These are phyloP conservation scores for Juglanconis sp. DNA, from an alignment of 2,329 filamentous ascomycete genomes.

Conservation along the genomic window DNA sequence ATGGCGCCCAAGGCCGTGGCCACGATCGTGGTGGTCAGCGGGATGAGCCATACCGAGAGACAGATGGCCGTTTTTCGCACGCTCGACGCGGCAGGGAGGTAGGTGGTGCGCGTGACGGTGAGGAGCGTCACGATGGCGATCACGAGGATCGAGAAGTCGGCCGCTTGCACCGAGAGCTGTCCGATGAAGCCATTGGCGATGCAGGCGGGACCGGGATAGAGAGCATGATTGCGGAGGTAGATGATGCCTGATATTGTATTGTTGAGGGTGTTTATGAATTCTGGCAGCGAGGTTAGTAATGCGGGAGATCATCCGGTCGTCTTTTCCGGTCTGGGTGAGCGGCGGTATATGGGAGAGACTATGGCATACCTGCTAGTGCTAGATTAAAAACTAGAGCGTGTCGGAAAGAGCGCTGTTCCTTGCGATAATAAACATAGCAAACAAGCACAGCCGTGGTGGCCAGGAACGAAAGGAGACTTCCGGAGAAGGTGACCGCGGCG, in stretches of 20 bases:
- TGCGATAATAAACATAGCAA: constrained; percentile 16
- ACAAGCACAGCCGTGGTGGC: constrained; percentile 17
- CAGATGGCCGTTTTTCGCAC: constrained; percentile 32
- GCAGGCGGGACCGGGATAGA: constrained; percentile 32
- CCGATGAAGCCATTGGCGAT: constrained; percentile 41
- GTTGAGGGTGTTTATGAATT: constrained; percentile 39
- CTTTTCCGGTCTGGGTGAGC: background rate
- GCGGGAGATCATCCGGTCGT: background rate
- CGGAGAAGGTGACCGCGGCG: constrained; percentile 16
- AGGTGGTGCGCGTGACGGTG: constrained; percentile 27
- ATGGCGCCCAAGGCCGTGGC: constrained; percentile 29
- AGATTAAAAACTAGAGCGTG: constrained; percentile 24
- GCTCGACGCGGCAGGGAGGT: constrained; percentile 29
- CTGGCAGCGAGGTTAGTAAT: constrained; percentile 20
- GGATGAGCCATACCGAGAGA: constrained; percentile 37
- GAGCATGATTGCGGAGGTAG: constrained; percentile 26
- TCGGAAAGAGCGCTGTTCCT: constrained; percentile 23
- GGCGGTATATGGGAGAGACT: background rate
- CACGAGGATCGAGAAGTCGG: constrained; percentile 41
- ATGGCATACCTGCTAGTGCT: constrained; percentile 20
- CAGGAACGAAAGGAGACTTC: constrained; percentile 18
- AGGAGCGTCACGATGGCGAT: constrained; percentile 34
- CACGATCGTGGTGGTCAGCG: constrained; percentile 33
- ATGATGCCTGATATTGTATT: constrained; percentile 39
- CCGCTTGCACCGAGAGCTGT: constrained; percentile 43